Base-by-base conservation (phyloP, 768 basidiomycete genomes). In the Zangia roseola region DNA sequence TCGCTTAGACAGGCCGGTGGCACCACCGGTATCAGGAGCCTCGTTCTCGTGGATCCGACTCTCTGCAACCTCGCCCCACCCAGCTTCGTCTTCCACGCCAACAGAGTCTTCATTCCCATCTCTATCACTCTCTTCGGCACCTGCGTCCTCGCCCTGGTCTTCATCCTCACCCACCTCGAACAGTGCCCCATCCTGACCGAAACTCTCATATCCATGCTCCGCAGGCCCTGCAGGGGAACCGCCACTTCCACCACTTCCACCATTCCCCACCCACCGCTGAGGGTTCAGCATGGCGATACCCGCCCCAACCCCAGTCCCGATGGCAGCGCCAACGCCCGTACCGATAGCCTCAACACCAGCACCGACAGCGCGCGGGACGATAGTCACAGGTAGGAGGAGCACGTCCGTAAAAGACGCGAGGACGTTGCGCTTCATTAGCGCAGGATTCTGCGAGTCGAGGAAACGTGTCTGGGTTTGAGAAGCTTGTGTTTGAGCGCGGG, bases 251-350 rank as follows among this genome's bases (percentile, higher is more conserved):
- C 41, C 49, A 14, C 36, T 45, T 5, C 43, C 44, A 21, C 49
- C 66, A 14, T 65, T 68, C 14, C 83, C 84, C 9, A 77, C 83
- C 91, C 91, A 95, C 49, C 87, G 76, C 61, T 89, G 84, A 1
- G 93, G 92, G 61, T 94, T 94, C 28, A 94, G 74, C 91, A 93
- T 94, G 1, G 86, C 74, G 31, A 94, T 84, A 2, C 92, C 92
- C 78, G 26, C 86, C 1, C 53, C 68, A 0, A 78, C 84, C 12
- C 80, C 84, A 3, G 53, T 62, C 8, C 86, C 84, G 8, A 88
- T 84, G 10, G 61, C 70, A 19, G 42, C 56, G 7, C 87, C 82
- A 0, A 88, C 88, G 0, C 84, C 84, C 8, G 84, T 82, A 16
- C 84, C 83, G 23, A 80, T 77, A 2, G 85, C 84, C 9, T 85